phyloP scores from a whole-genome alignment of 371 early-diverging fungal species.

The Coemansia sp. region DNA sequence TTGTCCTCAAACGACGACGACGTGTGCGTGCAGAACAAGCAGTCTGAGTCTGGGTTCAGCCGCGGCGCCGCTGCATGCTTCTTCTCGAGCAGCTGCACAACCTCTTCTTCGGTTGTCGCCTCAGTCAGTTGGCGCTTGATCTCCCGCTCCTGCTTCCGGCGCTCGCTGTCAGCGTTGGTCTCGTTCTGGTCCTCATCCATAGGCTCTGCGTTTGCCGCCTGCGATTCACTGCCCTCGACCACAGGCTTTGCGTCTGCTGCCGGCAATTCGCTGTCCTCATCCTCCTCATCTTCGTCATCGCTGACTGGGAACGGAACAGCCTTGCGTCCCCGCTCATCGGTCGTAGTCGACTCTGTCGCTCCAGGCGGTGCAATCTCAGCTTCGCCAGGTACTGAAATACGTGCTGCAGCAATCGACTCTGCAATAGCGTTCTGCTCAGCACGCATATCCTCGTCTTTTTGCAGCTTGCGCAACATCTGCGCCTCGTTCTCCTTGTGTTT shows the following conservation, averaged over 20 bases:
- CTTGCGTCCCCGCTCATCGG: constrained; percentile 28
- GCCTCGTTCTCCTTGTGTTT: constrained; percentile 84
- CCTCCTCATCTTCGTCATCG: constrained; percentile 34
- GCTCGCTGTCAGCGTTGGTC: constrained; percentile 52
- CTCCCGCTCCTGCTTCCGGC: constrained; percentile 41
- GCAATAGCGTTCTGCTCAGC: constrained; percentile 45
- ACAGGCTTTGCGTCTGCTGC: neutral
- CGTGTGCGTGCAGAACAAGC: constrained; percentile 78
- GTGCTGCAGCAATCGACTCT: constrained; percentile 29
- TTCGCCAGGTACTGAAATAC: neutral
- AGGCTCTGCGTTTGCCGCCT: neutral
- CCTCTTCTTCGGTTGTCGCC: constrained; percentile 60
- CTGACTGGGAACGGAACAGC: constrained; percentile 25
- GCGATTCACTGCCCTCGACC: constrained; percentile 22
- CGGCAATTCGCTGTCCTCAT: constrained; percentile 21
- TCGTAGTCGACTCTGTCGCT: neutral
- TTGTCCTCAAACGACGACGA: constrained; percentile 74
- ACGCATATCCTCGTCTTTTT: constrained; percentile 24
- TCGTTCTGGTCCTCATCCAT: constrained; percentile 40
- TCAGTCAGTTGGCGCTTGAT: constrained; percentile 53
- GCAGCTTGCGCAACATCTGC: constrained; percentile 33
- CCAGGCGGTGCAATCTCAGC: neutral
- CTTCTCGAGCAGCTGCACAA: constrained; percentile 67
- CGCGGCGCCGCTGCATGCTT: constrained; percentile 69
- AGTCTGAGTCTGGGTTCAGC: constrained; percentile 64